Conservation (phyloP, 768 basidiomycete genomes). For the Boletus reticuloceps region DNA sequence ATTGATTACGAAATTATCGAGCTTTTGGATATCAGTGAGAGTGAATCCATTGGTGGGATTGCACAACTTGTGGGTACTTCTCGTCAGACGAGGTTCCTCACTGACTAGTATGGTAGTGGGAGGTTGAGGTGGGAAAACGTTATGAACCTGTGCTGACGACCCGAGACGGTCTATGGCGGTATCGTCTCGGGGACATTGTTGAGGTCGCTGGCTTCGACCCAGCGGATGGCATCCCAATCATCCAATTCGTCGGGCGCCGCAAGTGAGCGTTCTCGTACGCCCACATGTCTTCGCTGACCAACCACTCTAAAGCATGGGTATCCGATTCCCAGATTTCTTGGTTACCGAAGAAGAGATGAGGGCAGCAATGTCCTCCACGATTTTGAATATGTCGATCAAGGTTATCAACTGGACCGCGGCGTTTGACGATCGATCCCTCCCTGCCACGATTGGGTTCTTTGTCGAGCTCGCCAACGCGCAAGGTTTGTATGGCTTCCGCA, state of each 20-base stretch:
- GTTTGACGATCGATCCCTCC: background rate
- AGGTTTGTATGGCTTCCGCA: background rate
- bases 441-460: conserved; percentile 10
- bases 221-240: conserved; percentile 13
- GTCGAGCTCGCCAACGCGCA: conserved; percentile 4
- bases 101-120: conserved; percentile 16
- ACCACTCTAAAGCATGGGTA: background rate
- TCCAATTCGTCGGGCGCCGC: conserved; percentile 14
- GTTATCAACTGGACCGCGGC: conserved; percentile 10
- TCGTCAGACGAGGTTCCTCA: background rate
- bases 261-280: conserved; percentile 1
- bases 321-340: conserved; percentile 12
- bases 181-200: conserved; percentile 20
- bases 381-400: background rate
- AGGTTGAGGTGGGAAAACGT: conserved; percentile 4
- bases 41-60: background rate
- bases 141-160: conserved; percentile 24
- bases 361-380: background rate
- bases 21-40: conserved; percentile 14
- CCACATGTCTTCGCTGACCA: background rate
- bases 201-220: conserved; percentile 21
- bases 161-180: conserved; percentile 18
- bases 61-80: background rate
- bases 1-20: conserved; percentile 4
- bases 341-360: conserved; percentile 12